These are phyloP conservation scores for Theobroma cacao DNA, from an alignment of 345 rosid species.

Conservation along the genomic window DNA sequence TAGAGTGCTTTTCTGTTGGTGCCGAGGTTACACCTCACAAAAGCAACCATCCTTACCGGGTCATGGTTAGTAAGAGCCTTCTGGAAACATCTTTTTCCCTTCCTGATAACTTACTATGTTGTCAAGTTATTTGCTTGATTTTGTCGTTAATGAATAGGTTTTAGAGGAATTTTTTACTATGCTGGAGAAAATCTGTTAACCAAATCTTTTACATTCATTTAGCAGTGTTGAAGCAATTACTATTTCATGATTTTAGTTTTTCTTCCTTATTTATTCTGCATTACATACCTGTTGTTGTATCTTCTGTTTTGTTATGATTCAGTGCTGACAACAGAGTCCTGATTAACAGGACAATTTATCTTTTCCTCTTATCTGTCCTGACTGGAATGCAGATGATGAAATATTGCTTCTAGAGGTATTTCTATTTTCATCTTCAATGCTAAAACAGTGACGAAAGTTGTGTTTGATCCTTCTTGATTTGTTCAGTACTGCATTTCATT, in stretches of 20 bases:
- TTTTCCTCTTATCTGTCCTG: slow-evolving; percentile 82
- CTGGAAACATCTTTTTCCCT: neutral
- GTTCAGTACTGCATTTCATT: neutral
- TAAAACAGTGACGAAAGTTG: neutral
- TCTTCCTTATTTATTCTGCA: neutral
- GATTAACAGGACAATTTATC: slow-evolving; percentile 75
- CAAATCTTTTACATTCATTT: neutral
- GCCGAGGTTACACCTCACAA: slow-evolving; percentile 91
- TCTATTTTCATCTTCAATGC: slow-evolving; percentile 1
- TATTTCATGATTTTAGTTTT: neutral
- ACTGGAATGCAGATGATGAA: slow-evolving; percentile 99
- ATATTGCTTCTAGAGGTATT: slow-evolving; percentile 91
- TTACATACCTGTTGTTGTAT: neutral
- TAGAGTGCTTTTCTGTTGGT: slow-evolving; percentile 95
- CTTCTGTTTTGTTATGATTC: neutral
- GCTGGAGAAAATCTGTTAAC: neutral
- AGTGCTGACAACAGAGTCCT: slow-evolving; percentile 2
- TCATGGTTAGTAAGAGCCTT: slow-evolving; percentile 68
- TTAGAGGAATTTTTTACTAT: neutral
- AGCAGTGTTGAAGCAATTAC: neutral
- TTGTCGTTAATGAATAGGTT: neutral
- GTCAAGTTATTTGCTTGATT: neutral
- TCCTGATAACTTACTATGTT: neutral
- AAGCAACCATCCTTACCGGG: slow-evolving; percentile 80
- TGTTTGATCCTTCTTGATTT: slow-evolving; percentile 7